phyloP scores from a whole-genome alignment of 2,329 filamentous ascomycete species.

The Talaromyces sp. region DNA sequence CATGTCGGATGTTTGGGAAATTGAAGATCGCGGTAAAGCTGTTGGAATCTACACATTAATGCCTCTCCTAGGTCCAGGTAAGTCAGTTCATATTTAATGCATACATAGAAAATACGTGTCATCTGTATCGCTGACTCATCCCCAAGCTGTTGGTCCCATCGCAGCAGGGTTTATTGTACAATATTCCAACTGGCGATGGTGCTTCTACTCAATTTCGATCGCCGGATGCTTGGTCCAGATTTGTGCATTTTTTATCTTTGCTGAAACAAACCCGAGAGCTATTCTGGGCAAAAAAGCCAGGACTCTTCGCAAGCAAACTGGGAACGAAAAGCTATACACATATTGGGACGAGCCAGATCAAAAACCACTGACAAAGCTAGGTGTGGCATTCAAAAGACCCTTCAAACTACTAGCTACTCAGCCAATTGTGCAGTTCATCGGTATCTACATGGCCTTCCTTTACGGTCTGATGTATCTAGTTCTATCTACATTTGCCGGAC shows the following conservation, averaged over 20 bases:
- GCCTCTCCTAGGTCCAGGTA: slow-evolving; percentile 10
- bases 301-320: neutral
- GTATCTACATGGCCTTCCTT: slow-evolving; percentile 47
- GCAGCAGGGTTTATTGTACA: slow-evolving; percentile 24
- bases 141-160: slow-evolving; percentile 20
- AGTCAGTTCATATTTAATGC: neutral
- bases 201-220: slow-evolving; percentile 31
- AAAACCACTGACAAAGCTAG: neutral
- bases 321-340: neutral
- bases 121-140: neutral
- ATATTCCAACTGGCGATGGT: slow-evolving; percentile 26
- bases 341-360: neutral
- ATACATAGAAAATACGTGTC: neutral
- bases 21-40: slow-evolving; percentile 3
- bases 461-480: slow-evolving; percentile 55
- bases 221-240: slow-evolving; percentile 14
- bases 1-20: slow-evolving; percentile 5
- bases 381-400: slow-evolving; percentile 39
- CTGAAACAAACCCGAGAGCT: neutral
- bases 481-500: neutral
- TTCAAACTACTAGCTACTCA: slow-evolving; percentile 48
- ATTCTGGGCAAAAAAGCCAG: neutral
- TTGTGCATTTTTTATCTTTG: neutral
- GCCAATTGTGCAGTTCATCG: slow-evolving; percentile 49
- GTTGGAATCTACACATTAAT: slow-evolving; percentile 4